Evolutionary conservation across 192 early-diverging fungal genomes (phyloP), one percentile per base, ranked within the genome.

Genomic region (Gigaspora rosea): DNA sequence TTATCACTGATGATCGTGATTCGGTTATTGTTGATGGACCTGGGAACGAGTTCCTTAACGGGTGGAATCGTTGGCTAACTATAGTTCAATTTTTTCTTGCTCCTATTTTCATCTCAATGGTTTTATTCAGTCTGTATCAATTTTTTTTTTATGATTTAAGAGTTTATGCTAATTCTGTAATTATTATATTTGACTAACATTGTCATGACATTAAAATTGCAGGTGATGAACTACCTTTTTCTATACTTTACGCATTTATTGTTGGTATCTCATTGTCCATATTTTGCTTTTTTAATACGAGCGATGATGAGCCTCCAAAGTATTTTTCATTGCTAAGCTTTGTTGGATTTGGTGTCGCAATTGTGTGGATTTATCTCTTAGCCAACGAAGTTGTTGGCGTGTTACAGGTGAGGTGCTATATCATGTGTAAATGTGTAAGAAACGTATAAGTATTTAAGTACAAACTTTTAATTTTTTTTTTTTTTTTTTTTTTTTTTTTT

Each of bases 341-440:
- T 80, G 78, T 91, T 32, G 96, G 96, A 12, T 95, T 97, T 78
- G 78, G 87, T 48, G 83, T 93, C 18, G 90, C 91, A 1, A 90
- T 97, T 35, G 81, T 89, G 0, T 97, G 96, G 96, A 91, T 97
- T 12, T 94, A 90, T 83, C 78, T 95, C 16, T 86, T 96, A 56
- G 95, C 97, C 2, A 93, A 92, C 78, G 97, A 98, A 76, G 90
- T 97, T 47, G 95, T 98, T 2, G 90, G 91, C 16, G 85, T 97
- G 8, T 83, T 97, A 47, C 92, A 87, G 75, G 84, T 86, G 79
- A 41, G 35, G 56, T 36, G 3, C 4, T 18, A 62, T 32, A 32
- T 62, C 1, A 9, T 32, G 9, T 10, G 33, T 32, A 32, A 32
- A 9, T 32, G 9, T 10, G 33, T 32, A 32, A 32, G 12, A 32